Evolutionary conservation across 331 rosid genomes (phyloP), one percentile per base, ranked within the genome.

Genomic region (Rosa hybrid): DNA sequence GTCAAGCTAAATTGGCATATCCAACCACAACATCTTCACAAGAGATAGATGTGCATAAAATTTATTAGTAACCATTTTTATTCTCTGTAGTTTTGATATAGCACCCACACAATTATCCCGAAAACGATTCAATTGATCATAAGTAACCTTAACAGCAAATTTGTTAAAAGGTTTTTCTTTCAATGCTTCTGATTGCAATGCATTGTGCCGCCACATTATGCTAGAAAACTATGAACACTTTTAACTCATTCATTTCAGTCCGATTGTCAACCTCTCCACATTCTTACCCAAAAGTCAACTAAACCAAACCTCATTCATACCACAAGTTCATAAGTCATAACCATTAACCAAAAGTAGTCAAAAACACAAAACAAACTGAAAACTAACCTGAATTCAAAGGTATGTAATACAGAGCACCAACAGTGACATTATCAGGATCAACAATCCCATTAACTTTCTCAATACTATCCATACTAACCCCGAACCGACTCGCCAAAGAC

Each of bases 391-490:
- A 96, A 92, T 96, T 79, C 42, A 96, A 82, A 78, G 99, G 99
- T 21, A 96, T 86, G 79, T 89, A 93, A 92, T 89, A 96, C 46
- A 96, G 86, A 38, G 97, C 89, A 69, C 94, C 98, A 8, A 86
- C 91, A 54, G 98, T 87, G 74, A 89, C 94, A 88, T 96, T 96
- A 84, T 91, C 92, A 38, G 98, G 98, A 85, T 88, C 84, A 39
- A 44, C 83, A 59, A 96, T 89, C 68, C 92, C 97, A 85, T 96
- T 96, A 9, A 93, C 90, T 45, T 57, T 76, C 89, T 96, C 99
- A 80, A 96, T 93, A 68, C 89, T 93, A 86, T 88, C 97, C 99
- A 96, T 96, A 71, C 97, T 96, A 68, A 96, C 97, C 70, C 99
- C 99, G 72, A 96, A 96, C 63, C 99, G 83, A 68, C 99, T 93